phyloP scores from a whole-genome alignment of 2,329 filamentous ascomycete genomes.

The Penicillium nordicum region DNA sequence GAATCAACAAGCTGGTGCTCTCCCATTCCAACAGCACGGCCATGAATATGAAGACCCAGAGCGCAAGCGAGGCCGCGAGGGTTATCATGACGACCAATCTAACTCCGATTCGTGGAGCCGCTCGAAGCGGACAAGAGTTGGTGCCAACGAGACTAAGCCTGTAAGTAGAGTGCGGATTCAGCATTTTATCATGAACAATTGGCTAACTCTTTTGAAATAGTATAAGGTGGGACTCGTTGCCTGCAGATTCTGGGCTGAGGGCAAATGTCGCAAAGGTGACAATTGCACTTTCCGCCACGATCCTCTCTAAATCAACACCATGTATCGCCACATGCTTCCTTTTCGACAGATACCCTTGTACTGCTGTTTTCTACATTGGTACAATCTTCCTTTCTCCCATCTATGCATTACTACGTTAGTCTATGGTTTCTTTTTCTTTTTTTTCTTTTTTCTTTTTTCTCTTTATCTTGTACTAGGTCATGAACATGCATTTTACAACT shows the following conservation, averaged over 20 bases:
- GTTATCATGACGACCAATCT: constrained; percentile 32
- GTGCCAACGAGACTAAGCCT: not conserved
- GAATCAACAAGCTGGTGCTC: constrained; percentile 19
- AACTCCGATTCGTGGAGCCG: constrained; percentile 28
- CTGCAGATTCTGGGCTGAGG: constrained; percentile 54
- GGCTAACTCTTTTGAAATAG: constrained; percentile 17
- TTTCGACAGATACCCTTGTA: constrained; percentile 2
- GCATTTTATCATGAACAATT: not conserved
- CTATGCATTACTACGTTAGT: constrained; percentile 6
- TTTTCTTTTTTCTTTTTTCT: constrained; percentile 3
- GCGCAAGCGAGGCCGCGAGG: constrained; percentile 40
- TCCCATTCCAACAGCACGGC: constrained; percentile 14
- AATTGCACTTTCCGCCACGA: constrained; percentile 52
- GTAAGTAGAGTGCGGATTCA: constrained; percentile 29
- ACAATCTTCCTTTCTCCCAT: not conserved
- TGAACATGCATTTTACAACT: constrained; percentile 6
- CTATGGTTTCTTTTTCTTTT: not conserved
- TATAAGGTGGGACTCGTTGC: constrained; percentile 45
- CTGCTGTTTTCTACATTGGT: not conserved
- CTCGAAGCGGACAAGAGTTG: constrained; percentile 33
- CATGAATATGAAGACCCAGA: constrained; percentile 40
- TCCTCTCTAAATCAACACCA: constrained; percentile 1
- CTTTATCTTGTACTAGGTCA: constrained; percentile 1
- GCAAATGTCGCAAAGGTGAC: constrained; percentile 53
- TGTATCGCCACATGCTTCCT: not conserved